Evolutionary conservation across 2,329 filamentous ascomycete species (phyloP).

Genomic region (Cucurbitaria berberidis): DNA sequence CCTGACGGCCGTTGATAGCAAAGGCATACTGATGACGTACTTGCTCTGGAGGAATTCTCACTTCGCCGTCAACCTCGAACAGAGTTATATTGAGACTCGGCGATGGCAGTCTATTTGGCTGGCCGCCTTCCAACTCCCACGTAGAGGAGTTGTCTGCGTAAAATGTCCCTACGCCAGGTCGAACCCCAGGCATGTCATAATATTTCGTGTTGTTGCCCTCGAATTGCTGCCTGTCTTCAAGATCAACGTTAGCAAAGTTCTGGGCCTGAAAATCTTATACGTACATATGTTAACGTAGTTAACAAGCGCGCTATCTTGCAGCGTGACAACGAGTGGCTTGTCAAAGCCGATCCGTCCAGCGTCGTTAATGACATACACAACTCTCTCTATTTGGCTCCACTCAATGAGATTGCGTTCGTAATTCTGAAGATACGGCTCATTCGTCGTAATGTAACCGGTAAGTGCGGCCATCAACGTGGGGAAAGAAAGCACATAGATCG

Average conservation of each 20-base stretch:
- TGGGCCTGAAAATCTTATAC: not conserved
- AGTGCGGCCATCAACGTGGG: slow-evolving; percentile 49
- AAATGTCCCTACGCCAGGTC: not conserved
- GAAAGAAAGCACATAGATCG: slow-evolving; percentile 43
- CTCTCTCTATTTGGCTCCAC: slow-evolving; percentile 19
- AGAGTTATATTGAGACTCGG: slow-evolving; percentile 26
- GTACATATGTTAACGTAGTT: slow-evolving; percentile 23
- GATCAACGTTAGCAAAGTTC: not conserved
- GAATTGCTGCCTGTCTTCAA: not conserved
- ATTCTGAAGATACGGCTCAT: slow-evolving; percentile 37
- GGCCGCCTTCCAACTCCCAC: not conserved
- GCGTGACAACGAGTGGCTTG: slow-evolving; percentile 17
- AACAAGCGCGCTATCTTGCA: slow-evolving; percentile 13
- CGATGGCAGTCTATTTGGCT: slow-evolving; percentile 1
- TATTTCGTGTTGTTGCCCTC: not conserved
- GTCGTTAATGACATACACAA: slow-evolving; percentile 26
- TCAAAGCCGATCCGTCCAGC: slow-evolving; percentile 24
- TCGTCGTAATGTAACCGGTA: slow-evolving; percentile 48
- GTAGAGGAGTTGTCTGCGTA: slow-evolving; percentile 5
- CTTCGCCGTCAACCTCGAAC: not conserved
- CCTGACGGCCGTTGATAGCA: slow-evolving; percentile 14
- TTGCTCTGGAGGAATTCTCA: not conserved
- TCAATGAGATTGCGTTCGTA: slow-evolving; percentile 33
- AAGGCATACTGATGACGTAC: slow-evolving; percentile 8
- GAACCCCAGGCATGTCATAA: not conserved